Evolutionary conservation across 1,284 basidiomycete genomes (phyloP), one percentile per base, ranked within the genome.

Genomic region (Singerocomus rubriflavus): DNA sequence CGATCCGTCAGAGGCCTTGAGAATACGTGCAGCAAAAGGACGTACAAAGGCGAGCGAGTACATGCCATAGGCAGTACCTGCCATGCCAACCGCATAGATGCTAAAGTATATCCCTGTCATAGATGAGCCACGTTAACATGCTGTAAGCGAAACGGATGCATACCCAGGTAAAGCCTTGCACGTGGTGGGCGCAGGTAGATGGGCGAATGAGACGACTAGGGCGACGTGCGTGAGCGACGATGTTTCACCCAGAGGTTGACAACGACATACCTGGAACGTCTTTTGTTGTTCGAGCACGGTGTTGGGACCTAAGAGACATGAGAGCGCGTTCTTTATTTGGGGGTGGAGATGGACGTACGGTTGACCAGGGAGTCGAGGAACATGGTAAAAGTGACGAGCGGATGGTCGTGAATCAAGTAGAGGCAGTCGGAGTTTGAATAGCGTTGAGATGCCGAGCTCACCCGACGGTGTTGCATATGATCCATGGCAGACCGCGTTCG

Each of bases 401-500:
- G 13, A 21, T 35, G 12, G 30, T 31, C n/a, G 21, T 16, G 42
- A 36, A 17, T 16, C 27, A 31, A 32, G 17, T 30, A 7, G 45
- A 16, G 9, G 12, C 7, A 14, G 46, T 63, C 68, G 65, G 68
- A 69, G 68, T 66, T 51, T 63, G 53, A 68, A 65, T 39, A 41
- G 47, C 48, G 44, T 42, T 54, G 25, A 27, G 38, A 37, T 54
- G 62, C 68, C 67, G 67, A 68, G 49, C 42, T 30, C 27, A 51
- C 57, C 66, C 69, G 67, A 68, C 6, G 27, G 11, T 29, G 16
- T 21, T 17, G 41, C 42, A 32, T 46, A 53, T 66, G 62, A 64
- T 63, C 77, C 76, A 73, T 81, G 67, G 77, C 77, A 65, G 85
- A 88, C 59, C 84, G 85, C 63, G 80, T 87, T 59, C 84, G 86